Percentiles rank a stretch among this genome's conserved stretches.
Evolutionary conservation across 768 basidiomycete species (phyloP).

Genomic region (Pholiota microspora): DNA sequence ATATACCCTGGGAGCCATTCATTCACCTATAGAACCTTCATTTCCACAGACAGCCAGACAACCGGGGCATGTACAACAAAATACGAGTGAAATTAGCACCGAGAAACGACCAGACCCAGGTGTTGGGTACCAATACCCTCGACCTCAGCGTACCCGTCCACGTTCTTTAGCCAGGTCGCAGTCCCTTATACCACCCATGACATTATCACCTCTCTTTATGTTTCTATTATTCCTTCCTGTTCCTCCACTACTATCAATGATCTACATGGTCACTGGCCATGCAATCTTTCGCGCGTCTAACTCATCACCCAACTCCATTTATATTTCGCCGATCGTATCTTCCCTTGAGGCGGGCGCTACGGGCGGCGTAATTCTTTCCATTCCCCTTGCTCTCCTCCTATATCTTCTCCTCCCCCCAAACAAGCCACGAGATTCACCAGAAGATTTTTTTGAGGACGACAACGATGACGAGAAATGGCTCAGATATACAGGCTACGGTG

Average conservation of each 20-base stretch:
- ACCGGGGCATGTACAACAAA: neutral
- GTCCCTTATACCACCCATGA: neutral
- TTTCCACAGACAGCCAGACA: neutral
- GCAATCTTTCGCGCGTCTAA: constrained; percentile 25
- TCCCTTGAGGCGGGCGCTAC: constrained; percentile 31
- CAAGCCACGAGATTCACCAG: constrained; percentile 18
- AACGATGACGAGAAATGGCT: constrained; percentile 9
- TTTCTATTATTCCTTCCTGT: constrained; percentile 30
- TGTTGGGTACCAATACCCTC: neutral
- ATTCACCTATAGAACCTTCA: constrained; percentile 10
- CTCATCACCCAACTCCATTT: constrained; percentile 15
- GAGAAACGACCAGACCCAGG: constrained; percentile 13
- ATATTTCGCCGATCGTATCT: constrained; percentile 23
- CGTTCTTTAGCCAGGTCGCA: neutral
- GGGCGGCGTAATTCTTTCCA: constrained; percentile 31
- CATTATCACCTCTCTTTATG: constrained; percentile 13
- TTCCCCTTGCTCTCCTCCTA: constrained; percentile 30
- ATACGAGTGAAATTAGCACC: constrained; percentile 7
- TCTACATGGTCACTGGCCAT: constrained; percentile 30
- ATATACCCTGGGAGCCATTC: constrained; percentile 20
- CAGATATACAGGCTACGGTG: constrained; percentile 16
- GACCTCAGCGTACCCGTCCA: neutral
- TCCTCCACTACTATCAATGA: constrained; percentile 30
- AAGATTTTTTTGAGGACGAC: constrained; percentile 37
- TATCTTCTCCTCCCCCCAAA: constrained; percentile 26